Conservation (phyloP, 805 yeast species). For the Pichia thaimueangensis region DNA sequence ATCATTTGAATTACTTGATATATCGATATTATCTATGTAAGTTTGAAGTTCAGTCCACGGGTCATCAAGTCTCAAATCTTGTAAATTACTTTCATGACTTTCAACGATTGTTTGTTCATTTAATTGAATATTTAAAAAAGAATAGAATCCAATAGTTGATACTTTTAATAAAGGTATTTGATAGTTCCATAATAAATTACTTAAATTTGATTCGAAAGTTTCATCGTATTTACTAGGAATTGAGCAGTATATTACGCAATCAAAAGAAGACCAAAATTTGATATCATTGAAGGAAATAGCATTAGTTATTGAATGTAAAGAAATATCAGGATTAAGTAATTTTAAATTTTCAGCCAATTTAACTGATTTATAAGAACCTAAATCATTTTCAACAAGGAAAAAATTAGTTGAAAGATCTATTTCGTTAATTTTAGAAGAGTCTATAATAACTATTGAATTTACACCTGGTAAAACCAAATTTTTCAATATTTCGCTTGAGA, state of each 20-base stretch:
- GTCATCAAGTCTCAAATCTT: constrained; percentile 57
- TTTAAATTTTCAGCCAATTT: constrained; percentile 36
- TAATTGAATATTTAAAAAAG: constrained; percentile 46
- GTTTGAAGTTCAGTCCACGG: constrained; percentile 67
- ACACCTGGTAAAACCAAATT: constrained; percentile 68
- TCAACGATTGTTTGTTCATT: constrained; percentile 63
- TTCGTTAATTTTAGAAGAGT: constrained; percentile 33
- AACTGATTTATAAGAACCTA: constrained; percentile 37
- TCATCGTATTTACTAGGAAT: background rate
- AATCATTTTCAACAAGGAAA: constrained; percentile 42
- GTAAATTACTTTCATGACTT: constrained; percentile 53
- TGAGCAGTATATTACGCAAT: constrained; percentile 39
- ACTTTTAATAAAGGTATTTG: constrained; percentile 51
- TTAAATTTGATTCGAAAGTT: background rate
- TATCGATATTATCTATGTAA: constrained; percentile 45
- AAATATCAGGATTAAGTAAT: constrained; percentile 58
- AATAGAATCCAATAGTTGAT: constrained; percentile 58
- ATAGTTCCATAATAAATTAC: constrained; percentile 32
- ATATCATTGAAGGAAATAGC: constrained; percentile 3
- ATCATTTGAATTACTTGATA: constrained; percentile 39
- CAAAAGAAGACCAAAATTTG: constrained; percentile 42
- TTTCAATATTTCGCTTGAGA: constrained; percentile 66
- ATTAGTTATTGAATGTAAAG: constrained; percentile 28
- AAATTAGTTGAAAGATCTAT: constrained; percentile 54
- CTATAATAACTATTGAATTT: constrained; percentile 59